Evolutionary conservation across 129 eudicot genomes (phyloP), one percentile per base, ranked within the genome.

Genomic region (Chrysanthemum seticuspe): DNA sequence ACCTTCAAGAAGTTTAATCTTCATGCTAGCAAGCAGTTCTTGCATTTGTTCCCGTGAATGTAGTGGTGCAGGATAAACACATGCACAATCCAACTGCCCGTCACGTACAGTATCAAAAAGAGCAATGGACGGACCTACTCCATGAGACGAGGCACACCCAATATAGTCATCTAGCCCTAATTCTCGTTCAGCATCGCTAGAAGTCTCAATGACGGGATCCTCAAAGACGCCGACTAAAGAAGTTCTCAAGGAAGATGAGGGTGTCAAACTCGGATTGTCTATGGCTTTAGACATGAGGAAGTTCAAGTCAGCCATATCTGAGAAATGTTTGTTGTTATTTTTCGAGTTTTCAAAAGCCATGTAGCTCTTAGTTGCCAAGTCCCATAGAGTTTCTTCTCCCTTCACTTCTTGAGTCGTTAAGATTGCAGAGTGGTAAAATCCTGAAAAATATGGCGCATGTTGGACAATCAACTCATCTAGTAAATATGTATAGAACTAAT

Each of bases 391-490:
- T 60, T 86, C 91, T 63, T 76, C 81, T 53, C 84, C 88, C 53
- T 77, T 77, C 10, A 86, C 69, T 31, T 74, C 70, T 57, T 86
- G 91, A 51, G 65, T 78, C 12, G 74, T 81, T 23, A 74, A 82
- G 84, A 86, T 75, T 60, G 91, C 86, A 11, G 85, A 81, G 51
- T 86, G 91, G 81, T 86, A 83, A 74, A 80, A 83, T 40, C 91
- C 88, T 83, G 71, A 66, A 78, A 62, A 54, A 71, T 44, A 31
- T 65, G 16, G 47, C 51, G 52, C 4, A 62, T 21, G 51, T 67
- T 57, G 34, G 21, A 40, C 47, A 40, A 40, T 40, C 47, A 40
- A 40, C 47, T 40, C 47, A 40, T 40, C 47, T 7, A 40, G 47
- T 40, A 40, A 36, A 34, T 34, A 36, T 36, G 13, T 4, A 13